These are phyloP conservation scores for Paramecium tetraurelia DNA, from an alignment of 73 alveolate species.

Conservation along the genomic window DNA sequence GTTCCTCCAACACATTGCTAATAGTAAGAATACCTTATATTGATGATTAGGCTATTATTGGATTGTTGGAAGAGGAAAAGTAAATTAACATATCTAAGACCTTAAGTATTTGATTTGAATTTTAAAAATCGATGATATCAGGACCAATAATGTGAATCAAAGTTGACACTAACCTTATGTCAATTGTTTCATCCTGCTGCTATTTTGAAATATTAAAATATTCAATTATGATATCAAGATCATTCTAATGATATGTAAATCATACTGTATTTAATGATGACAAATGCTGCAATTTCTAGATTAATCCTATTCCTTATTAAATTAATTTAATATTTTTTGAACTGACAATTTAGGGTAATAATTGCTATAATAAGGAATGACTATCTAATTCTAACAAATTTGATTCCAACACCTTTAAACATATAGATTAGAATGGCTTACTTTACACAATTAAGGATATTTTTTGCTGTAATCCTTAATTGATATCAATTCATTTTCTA, in stretches of 20 bases:
- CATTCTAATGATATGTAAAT: neutral
- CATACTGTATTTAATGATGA: neutral
- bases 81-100: neutral
- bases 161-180: constrained; percentile 26
- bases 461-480: neutral
- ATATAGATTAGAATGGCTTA: neutral
- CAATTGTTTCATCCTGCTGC: neutral
- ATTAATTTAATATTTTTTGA: constrained; percentile 3
- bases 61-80: neutral
- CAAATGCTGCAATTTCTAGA: neutral
- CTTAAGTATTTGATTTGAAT: neutral
- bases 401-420: neutral
- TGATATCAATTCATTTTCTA: neutral
- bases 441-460: neutral
- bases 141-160: neutral
- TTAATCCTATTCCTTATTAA: neutral
- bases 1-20: neutral
- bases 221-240: neutral
- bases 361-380: neutral
- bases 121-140: neutral
- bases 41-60: neutral
- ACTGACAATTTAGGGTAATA: neutral
- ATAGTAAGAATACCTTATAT: neutral
- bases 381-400: neutral
- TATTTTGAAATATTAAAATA: neutral